Evolutionary conservation across 148 eudicot genomes (phyloP).

Genomic region (Diospyros kaki): DNA sequence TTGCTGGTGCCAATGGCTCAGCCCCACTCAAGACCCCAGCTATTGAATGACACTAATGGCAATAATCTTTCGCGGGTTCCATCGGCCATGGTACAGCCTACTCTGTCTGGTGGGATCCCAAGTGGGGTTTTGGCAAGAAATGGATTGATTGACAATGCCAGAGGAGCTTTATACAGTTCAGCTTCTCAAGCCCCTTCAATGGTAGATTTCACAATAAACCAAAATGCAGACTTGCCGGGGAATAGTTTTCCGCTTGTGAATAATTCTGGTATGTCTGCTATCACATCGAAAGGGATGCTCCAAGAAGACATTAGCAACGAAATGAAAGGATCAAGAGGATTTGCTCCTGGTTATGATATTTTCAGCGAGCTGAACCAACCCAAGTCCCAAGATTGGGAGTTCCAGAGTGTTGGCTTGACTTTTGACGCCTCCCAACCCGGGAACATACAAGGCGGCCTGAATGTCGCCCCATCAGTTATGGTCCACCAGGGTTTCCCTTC

Average conservation of each 20-base stretch:
- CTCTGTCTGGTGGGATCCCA: neutral
- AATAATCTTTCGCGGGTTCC: slow-evolving; percentile 42
- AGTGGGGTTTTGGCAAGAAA: slow-evolving; percentile 26
- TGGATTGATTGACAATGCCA: slow-evolving; percentile 22
- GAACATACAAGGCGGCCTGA: slow-evolving; percentile 29
- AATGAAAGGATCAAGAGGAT: slow-evolving; percentile 49
- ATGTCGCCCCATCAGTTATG: slow-evolving; percentile 55
- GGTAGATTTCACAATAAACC: slow-evolving; percentile 48
- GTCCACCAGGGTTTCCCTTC: slow-evolving; percentile 47
- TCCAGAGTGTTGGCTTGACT: slow-evolving; percentile 38
- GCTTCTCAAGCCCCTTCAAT: slow-evolving; percentile 42
- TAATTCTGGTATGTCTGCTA: slow-evolving; percentile 35
- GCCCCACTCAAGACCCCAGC: slow-evolving; percentile 8
- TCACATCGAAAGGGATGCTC: slow-evolving; percentile 33
- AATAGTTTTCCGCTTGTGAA: slow-evolving; percentile 48
- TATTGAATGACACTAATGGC: slow-evolving; percentile 10
- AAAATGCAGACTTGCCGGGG: slow-evolving; percentile 33
- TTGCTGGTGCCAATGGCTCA: slow-evolving; percentile 47
- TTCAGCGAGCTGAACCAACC: slow-evolving; percentile 50
- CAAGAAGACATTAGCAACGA: slow-evolving; percentile 49
- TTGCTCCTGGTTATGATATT: slow-evolving; percentile 51
- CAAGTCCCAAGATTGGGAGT: slow-evolving; percentile 60
- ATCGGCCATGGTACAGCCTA: slow-evolving; percentile 32
- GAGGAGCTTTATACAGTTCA: slow-evolving; percentile 27
- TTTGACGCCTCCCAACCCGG: slow-evolving; percentile 32